Base-by-base conservation (phyloP, 345 rosid genomes). In the Linum lewisii region DNA sequence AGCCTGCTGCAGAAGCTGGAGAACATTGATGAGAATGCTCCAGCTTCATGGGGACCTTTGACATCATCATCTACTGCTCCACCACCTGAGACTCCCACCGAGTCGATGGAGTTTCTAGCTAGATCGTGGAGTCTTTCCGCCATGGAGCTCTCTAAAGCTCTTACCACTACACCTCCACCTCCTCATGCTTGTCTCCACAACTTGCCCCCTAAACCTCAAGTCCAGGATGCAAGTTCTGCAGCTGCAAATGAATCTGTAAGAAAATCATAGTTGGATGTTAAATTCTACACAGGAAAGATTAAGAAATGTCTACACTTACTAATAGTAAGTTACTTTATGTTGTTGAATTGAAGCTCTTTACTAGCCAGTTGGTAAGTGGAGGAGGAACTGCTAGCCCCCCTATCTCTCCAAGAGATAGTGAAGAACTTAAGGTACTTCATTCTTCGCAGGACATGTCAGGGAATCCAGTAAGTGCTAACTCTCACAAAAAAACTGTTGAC, bases 71-170 rank as follows among this genome's bases (percentile, higher is more conserved):
- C 75, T 0, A 72, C 75, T 22, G 64, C 70, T 51, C 77, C 82
- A 45, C 98, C 82, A 25, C 98, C 98, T 16, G 96, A 91, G 73
- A 91, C 96, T 42, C 98, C 98, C 26, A 82, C 82, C 0, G 92
- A 84, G 74, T 77, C 95, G 24, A 88, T 91, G 98, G 98, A 88
- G 88, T 91, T 82, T 73, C 87, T 91, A 15, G 92, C 92, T 19
- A 82, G 98, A 77, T 91, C 98, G 59, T 88, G 98, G 98, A 91
- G 96, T 67, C 72, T 91, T 34, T 88, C 98, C 0, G 90, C 98
- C 57, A 74, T 79, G 67, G 95, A 91, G 75, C 85, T 91, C 58
- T 86, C 98, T 0, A 91, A 62, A 70, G 96, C 98, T 60, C 84
- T 88, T 56, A 60, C 78, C 60, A 72, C 49, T 63, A 71, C 77